Evolutionary conservation across 768 basidiomycete species (phyloP).

Genomic region (Phlebiopsis gigantea): DNA sequence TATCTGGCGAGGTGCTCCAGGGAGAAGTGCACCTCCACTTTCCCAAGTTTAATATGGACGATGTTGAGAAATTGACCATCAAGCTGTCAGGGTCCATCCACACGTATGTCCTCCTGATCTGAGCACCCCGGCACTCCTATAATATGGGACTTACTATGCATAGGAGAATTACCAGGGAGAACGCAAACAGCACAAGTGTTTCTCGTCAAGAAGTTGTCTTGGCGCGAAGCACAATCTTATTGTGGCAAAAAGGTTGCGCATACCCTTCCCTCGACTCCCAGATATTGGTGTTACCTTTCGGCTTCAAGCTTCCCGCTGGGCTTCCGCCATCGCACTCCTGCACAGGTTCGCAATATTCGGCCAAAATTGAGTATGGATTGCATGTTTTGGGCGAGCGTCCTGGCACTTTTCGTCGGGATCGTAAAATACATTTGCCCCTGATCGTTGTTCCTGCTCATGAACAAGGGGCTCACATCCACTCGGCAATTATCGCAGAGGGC

Average conservation of each 20-base stretch:
- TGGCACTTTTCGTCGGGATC: constrained; percentile 17
- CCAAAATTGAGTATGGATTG: constrained; percentile 18
- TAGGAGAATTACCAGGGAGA: no score
- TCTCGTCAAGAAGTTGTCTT: constrained; percentile 12
- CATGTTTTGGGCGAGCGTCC: constrained; percentile 16
- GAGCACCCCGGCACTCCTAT: no score
- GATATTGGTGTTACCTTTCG: constrained; percentile 18
- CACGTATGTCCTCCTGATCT: no score
- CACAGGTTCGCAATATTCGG: constrained; percentile 8
- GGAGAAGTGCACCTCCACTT: constrained; percentile 11
- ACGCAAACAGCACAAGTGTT: not conserved
- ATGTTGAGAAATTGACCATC: constrained; percentile 18
- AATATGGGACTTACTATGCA: no score
- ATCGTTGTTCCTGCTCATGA: constrained; percentile 15
- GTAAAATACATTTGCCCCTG: constrained; percentile 9
- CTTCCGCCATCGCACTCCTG: constrained; percentile 19
- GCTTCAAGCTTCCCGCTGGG: constrained; percentile 13
- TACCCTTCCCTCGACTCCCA: constrained; percentile 11
- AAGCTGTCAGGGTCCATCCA: constrained; percentile 17
- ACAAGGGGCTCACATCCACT: constrained; percentile 8
- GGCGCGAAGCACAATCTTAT: constrained; percentile 9
- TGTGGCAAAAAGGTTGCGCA: constrained; percentile 13
- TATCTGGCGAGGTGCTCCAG: not conserved
- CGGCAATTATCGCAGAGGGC: constrained; percentile 4
- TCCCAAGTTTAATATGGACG: constrained; percentile 7